Percentiles rank a stretch among this genome's conserved stretches.
Conservation (phyloP, 2,329 filamentous ascomycete species). For the Calonectria ilicicola region DNA sequence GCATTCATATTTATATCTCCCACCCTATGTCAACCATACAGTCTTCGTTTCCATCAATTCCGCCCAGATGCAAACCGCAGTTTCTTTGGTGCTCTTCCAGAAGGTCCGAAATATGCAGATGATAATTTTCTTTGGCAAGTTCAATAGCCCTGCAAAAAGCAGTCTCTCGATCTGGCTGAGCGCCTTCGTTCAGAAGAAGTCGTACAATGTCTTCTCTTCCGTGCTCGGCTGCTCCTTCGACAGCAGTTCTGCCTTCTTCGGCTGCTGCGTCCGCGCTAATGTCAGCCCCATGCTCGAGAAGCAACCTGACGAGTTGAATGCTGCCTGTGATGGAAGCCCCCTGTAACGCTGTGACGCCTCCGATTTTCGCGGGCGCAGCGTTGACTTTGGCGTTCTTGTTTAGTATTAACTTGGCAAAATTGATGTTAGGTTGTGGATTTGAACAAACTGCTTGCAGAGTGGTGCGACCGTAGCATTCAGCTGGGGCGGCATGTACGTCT, state of each 20-base stretch:
- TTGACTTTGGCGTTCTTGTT: neutral
- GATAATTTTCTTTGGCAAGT: neutral
- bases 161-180: neutral
- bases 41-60: neutral
- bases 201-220: neutral
- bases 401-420: neutral
- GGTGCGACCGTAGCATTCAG: neutral
- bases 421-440: neutral
- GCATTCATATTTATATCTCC: neutral
- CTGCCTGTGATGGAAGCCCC: neutral
- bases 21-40: neutral
- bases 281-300: neutral
- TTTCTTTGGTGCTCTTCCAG: neutral
- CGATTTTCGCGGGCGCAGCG: neutral
- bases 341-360: slow-evolving; percentile 8
- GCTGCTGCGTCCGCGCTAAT: neutral
- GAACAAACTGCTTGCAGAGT: neutral
- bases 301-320: neutral
- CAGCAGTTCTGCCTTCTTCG: neutral
- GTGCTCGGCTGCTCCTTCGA: neutral
- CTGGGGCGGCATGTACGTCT: neutral
- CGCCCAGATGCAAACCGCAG: neutral
- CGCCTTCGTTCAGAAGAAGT: neutral
- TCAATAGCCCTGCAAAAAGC: neutral
- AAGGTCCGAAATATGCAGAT: neutral